Percentiles rank a stretch among this genome's conserved stretches.
These are phyloP conservation scores for Antarctomyces pellizariae DNA, from an alignment of 495 filamentous ascomycete genomes.

Conservation along the genomic window DNA sequence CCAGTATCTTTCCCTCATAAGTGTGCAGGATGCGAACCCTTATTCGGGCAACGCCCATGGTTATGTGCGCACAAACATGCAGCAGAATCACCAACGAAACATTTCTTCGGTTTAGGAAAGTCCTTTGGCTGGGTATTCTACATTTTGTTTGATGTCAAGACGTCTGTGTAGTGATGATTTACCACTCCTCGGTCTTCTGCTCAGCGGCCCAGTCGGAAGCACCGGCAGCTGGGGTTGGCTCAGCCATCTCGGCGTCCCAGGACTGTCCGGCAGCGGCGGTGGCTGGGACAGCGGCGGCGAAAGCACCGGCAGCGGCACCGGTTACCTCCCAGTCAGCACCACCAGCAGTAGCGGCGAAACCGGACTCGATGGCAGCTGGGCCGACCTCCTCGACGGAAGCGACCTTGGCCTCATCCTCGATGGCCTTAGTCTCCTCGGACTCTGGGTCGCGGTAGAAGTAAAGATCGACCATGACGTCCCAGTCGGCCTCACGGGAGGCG, in stretches of 20 bases:
- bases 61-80: constrained; percentile 4
- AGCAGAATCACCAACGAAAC: constrained; percentile 3
- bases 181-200: constrained; percentile 16
- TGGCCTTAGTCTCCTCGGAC: constrained; percentile 75
- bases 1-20: constrained; percentile 97
- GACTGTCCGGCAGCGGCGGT: constrained; percentile 32
- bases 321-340: constrained; percentile 46
- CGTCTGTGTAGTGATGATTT: constrained; percentile 9
- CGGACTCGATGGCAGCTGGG: constrained; percentile 49
- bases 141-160: constrained; percentile 1
- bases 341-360: constrained; percentile 34
- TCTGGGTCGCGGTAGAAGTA: constrained; percentile 99
- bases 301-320: constrained; percentile 30
- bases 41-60: constrained; percentile 2
- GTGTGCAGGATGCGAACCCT: constrained; percentile 18
- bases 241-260: constrained; percentile 31
- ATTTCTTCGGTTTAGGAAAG: constrained; percentile 3
- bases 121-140: constrained; percentile 2
- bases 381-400: constrained; percentile 70
- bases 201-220: constrained; percentile 46
- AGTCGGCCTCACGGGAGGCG: constrained; percentile 77
- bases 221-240: constrained; percentile 34
- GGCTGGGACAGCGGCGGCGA: constrained; percentile 26
- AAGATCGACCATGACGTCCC: constrained; percentile 97
- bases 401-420: constrained; percentile 27